Percentiles rank a stretch among this genome's conserved stretches.
These are phyloP conservation scores for Epicoccum sorghinum DNA, from an alignment of 2,329 filamentous ascomycete genomes.

Conservation along the genomic window DNA sequence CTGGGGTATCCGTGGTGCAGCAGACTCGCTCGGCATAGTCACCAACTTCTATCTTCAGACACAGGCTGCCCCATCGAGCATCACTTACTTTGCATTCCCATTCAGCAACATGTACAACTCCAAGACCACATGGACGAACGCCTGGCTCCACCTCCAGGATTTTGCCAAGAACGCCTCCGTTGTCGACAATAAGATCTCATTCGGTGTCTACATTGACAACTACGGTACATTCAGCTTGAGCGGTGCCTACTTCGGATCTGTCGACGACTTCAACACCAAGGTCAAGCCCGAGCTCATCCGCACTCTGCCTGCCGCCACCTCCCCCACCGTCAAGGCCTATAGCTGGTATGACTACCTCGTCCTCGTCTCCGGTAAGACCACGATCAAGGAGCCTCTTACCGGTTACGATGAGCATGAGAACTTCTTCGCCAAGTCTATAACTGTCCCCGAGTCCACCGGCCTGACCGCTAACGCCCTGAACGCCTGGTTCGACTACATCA, in stretches of 20 bases:
- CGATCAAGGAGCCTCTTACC: slow-evolving; percentile 36
- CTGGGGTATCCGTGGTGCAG: slow-evolving; percentile 52
- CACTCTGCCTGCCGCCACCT: slow-evolving; percentile 36
- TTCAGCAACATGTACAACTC: slow-evolving; percentile 33
- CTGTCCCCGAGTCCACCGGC: slow-evolving; percentile 45
- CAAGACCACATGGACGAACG: slow-evolving; percentile 43
- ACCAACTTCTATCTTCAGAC: slow-evolving; percentile 47
- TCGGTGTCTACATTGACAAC: slow-evolving; percentile 51
- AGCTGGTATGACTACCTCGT: slow-evolving; percentile 50
- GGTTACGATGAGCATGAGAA: slow-evolving; percentile 48
- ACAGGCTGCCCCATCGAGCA: slow-evolving; percentile 31
- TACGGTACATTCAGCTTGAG: slow-evolving; percentile 42
- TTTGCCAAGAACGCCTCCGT: slow-evolving; percentile 49
- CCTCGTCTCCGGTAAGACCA: slow-evolving; percentile 46
- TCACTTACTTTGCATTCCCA: slow-evolving; percentile 39
- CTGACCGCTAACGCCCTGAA: slow-evolving; percentile 36
- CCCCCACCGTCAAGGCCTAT: slow-evolving; percentile 33
- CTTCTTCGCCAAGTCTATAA: slow-evolving; percentile 51
- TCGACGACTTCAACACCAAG: slow-evolving; percentile 45
- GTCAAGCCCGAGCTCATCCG: slow-evolving; percentile 50
- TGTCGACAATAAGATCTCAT: slow-evolving; percentile 50
- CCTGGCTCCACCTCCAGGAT: slow-evolving; percentile 51
- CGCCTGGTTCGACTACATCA: slow-evolving; percentile 43
- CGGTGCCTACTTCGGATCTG: slow-evolving; percentile 50
- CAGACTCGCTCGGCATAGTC: slow-evolving; percentile 50